Base-by-base conservation (phyloP, 768 basidiomycete genomes). In the Pulveroboletus ravenelii region DNA sequence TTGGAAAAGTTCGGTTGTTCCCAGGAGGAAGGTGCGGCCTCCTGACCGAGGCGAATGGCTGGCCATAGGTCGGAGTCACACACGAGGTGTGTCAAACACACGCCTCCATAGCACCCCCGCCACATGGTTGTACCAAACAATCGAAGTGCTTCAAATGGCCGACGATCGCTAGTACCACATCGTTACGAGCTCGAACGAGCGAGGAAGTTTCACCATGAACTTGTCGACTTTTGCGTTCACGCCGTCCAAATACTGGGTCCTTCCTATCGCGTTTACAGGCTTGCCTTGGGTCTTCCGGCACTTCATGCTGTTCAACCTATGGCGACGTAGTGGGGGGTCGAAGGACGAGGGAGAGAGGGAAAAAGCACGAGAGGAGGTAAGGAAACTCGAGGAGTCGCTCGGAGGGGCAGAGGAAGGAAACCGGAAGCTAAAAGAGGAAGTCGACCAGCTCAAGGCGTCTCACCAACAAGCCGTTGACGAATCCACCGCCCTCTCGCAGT, bases 221-320 rank as follows among this genome's bases (percentile, higher is more conserved):
- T 46, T 58, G 51, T 57, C 67, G 35, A 63, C 63, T 23, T 51
- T 65, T 40, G 59, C 53, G 18, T 58, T 62, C 18, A 53, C 60
- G 9, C 63, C 63, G 17, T 67, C 62, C 38, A 65, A 54, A 48
- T 58, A 58, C 48, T 68, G 53, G 56, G 53, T 59, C 37, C 36
- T 65, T 45, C 65, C 66, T 29, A 36, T 69, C 55, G 58, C 63
- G n/a, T 57, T 68, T 30, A 58, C 62, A 2, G 62, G 62, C 48
- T 41, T 68, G 7, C 61, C 61, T 27, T 62, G 55, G 54, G 32
- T 67, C 48, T 12, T 65, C 4, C 34, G 51, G 45, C 57, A 60
- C 38, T 47, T 50, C 53, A 53, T 59, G 53, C 52, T 51, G 2
- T 3, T 37, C 4, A 2, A 14, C 25, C 1, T 36, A 3, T 3